phyloP scores from a whole-genome alignment of 805 yeast genomes.

The Metschnikowia cubensis region DNA sequence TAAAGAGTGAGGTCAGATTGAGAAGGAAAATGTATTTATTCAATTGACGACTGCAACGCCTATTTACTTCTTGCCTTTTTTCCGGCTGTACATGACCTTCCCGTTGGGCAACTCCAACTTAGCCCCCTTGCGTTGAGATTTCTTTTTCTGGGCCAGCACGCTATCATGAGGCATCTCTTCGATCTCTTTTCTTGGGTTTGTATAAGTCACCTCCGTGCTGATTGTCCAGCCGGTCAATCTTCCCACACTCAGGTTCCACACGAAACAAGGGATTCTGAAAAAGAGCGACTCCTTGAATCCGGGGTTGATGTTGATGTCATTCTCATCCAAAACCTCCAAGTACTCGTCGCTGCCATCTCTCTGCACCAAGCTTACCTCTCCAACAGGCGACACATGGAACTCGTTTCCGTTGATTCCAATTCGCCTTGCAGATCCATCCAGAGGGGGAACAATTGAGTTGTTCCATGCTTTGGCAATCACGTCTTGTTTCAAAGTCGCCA shows the following conservation, averaged over 20 bases:
- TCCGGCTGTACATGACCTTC: slow-evolving; percentile 42
- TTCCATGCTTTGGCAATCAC: slow-evolving; percentile 57
- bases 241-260: slow-evolving; percentile 48
- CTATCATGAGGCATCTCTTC: slow-evolving; percentile 9
- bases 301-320: slow-evolving; percentile 45
- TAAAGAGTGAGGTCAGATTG: slow-evolving; percentile 16
- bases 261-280: slow-evolving; percentile 35
- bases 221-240: slow-evolving; percentile 19
- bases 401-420: slow-evolving; percentile 46
- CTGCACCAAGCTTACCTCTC: slow-evolving; percentile 49
- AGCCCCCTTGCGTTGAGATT: slow-evolving; percentile 30
- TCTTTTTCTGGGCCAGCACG: background rate
- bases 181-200: slow-evolving; percentile 13
- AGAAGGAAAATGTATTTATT: background rate
- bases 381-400: slow-evolving; percentile 54
- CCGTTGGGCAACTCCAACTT: slow-evolving; percentile 58
- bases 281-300: slow-evolving; percentile 47
- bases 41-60: slow-evolving; percentile 2
- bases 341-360: slow-evolving; percentile 28
- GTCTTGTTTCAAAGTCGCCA: slow-evolving; percentile 48
- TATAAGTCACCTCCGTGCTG: slow-evolving; percentile 18
- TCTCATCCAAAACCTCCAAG: slow-evolving; percentile 41
- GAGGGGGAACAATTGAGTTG: slow-evolving; percentile 44
- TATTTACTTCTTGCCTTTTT: slow-evolving; percentile 8
- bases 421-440: slow-evolving; percentile 47